Evolutionary conservation across 1,284 basidiomycete genomes (phyloP).

Genomic region (Fomes fomentarius): DNA sequence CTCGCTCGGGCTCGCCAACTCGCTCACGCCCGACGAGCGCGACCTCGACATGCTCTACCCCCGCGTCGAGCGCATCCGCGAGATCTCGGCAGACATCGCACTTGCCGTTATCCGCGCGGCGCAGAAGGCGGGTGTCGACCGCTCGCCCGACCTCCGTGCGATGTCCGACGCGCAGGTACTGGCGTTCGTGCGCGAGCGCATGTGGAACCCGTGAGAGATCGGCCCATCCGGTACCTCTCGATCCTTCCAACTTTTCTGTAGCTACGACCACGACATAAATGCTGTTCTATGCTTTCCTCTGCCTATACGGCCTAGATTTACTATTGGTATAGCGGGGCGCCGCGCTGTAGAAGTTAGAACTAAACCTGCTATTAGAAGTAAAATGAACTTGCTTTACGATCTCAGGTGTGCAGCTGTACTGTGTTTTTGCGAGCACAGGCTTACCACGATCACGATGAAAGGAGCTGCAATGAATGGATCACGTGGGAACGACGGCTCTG

Average conservation of each 20-base stretch:
- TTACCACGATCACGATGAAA: no score
- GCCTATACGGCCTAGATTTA: no score
- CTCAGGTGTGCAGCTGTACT: no score
- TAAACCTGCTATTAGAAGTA: no score
- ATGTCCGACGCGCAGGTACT: slow-evolving; percentile 61
- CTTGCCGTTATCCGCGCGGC: slow-evolving; percentile 75
- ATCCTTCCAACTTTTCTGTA: neutral
- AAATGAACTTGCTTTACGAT: no score
- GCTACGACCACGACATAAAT: neutral
- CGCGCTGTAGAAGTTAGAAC: no score
- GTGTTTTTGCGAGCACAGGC: no score
- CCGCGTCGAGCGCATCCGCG: slow-evolving; percentile 77
- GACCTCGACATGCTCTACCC: slow-evolving; percentile 74
- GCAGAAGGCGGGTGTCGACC: slow-evolving; percentile 73
- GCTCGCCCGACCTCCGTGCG: slow-evolving; percentile 52
- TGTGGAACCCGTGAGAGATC: slow-evolving; percentile 65
- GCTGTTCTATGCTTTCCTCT: neutral
- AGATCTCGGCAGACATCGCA: slow-evolving; percentile 81
- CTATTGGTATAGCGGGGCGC: no score
- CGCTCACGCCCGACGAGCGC: slow-evolving; percentile 76
- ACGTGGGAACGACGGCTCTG: no score
- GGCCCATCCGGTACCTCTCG: neutral
- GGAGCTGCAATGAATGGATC: no score
- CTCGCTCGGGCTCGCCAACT: slow-evolving; percentile 77
- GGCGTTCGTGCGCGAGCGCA: slow-evolving; percentile 58